Evolutionary conservation across 441 rosid genomes (phyloP), one percentile per base, ranked within the genome.

Genomic region (Viola pubescens): DNA sequence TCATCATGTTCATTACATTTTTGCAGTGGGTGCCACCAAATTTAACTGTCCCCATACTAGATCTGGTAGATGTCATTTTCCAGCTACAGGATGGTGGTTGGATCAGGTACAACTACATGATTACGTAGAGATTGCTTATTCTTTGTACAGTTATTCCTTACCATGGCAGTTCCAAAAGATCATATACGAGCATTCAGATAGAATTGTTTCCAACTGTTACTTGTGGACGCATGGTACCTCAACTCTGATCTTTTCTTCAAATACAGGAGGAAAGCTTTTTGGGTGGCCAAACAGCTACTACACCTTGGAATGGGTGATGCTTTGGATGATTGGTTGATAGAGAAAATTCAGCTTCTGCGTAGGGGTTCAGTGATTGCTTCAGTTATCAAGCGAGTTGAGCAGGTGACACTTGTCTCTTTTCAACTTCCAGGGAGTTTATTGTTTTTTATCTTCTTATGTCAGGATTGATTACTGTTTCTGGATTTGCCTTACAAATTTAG

Each of bases 251-350:
- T 52, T 68, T 52, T 64, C 26, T 67, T 61, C 62, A 56, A 50
- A 57, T 63, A 48, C 77, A 94, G 99, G 87, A 80, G 99, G 77
- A 81, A 94, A 76, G 95, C 97, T 11, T 94, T 94, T 63, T 91
- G 99, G 99, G 96, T 91, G 58, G 98, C 89, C 62, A 94, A 94
- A 78, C 99, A 94, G 77, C 70, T 94, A 61, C 82, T 94, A 52
- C 99, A 91, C 62, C 85, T 94, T 61, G 99, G 99, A 73, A 94
- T 94, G 98, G 97, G 99, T 7, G 99, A 94, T 81, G 99, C 99
- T 39, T 80, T 94, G 62, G 99, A 94, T 81, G 99, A 94, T 71
- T 94, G 99, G 99, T 70, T 94, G 67, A 71, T 94, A 10, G 98
- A 88, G 73, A 94, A 94, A 82, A 91, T 94, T 54, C 78, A 87